phyloP scores from a whole-genome alignment of 2,329 filamentous ascomycete genomes.

The Tolypocladium capitatum region DNA sequence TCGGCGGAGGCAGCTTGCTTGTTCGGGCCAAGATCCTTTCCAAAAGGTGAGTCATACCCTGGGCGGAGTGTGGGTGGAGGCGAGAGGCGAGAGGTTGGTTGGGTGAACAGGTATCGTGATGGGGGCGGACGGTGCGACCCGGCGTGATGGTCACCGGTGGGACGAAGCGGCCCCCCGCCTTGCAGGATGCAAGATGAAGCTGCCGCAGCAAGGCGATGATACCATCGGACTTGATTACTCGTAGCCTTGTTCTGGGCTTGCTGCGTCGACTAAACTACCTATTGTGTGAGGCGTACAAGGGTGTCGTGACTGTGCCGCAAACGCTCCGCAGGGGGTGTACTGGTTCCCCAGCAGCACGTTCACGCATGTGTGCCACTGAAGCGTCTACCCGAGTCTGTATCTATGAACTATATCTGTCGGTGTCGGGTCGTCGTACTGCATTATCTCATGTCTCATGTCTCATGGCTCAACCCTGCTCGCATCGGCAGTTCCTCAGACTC shows the following conservation, averaged over 20 bases:
- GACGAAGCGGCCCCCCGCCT: not conserved
- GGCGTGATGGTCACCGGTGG: not conserved
- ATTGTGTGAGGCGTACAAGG: too few relatives aligned
- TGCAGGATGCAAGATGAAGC: not conserved
- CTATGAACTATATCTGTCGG: not conserved
- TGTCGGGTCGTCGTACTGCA: not conserved
- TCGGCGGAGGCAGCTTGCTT: not conserved
- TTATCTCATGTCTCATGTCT: not conserved
- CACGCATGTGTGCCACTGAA: not conserved
- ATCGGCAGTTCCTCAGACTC: slow-evolving; percentile 32
- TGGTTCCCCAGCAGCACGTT: not conserved
- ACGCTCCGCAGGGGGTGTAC: not conserved
- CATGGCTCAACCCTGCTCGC: not conserved
- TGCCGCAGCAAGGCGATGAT: not conserved
- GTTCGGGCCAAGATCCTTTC: not conserved
- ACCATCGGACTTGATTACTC: too few relatives aligned
- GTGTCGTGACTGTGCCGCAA: not conserved
- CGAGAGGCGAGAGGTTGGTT: not conserved
- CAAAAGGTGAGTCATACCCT: not conserved
- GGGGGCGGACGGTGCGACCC: not conserved
- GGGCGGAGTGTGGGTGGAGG: not conserved
- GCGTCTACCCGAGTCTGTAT: not conserved
- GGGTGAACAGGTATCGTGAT: too few relatives aligned
- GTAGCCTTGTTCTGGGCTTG: not conserved
- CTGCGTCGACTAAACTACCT: not conserved